These are phyloP conservation scores for Scheffersomyces insectosa DNA, from an alignment of 1,139 yeast genomes.

Conservation along the genomic window DNA sequence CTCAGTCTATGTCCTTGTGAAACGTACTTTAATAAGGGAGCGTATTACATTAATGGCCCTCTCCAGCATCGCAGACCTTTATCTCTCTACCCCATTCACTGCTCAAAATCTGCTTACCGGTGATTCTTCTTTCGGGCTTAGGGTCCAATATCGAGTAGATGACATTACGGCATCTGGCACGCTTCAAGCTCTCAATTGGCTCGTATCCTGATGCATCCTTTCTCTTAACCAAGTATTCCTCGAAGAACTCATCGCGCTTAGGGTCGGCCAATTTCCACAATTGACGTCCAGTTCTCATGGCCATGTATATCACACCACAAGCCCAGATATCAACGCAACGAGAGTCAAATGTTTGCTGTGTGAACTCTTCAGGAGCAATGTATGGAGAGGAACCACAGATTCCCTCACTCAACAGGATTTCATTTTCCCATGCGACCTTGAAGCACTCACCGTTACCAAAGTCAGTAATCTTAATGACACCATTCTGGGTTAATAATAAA, in stretches of 20 bases:
- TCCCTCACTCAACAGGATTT: constrained; percentile 80
- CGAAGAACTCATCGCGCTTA: constrained; percentile 76
- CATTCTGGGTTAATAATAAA: constrained; percentile 73
- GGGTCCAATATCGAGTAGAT: constrained; percentile 92
- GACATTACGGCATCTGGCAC: constrained; percentile 88
- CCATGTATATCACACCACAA: constrained; percentile 96
- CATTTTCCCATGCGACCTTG: constrained; percentile 94
- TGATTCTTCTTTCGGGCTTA: constrained; percentile 80
- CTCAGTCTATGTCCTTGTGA: no score
- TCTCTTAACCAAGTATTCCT: constrained; percentile 70
- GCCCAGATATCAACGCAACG: constrained; percentile 95
- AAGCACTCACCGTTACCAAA: constrained; percentile 97
- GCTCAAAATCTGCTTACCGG: constrained; percentile 82
- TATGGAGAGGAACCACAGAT: constrained; percentile 89
- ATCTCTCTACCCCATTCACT: constrained; percentile 97
- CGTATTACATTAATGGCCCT: constrained; percentile 13
- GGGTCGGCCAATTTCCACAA: constrained; percentile 84
- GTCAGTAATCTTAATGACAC: constrained; percentile 85
- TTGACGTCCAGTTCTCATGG: constrained; percentile 95
- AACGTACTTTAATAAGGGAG: no score
- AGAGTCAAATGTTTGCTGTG: constrained; percentile 77
- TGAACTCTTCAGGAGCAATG: constrained; percentile 94
- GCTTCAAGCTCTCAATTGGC: constrained; percentile 79
- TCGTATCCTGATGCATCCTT: constrained; percentile 84
- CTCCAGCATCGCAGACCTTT: constrained; percentile 71